Conservation (phyloP, 2,329 filamentous ascomycete species). For the Penicillium sp. region DNA sequence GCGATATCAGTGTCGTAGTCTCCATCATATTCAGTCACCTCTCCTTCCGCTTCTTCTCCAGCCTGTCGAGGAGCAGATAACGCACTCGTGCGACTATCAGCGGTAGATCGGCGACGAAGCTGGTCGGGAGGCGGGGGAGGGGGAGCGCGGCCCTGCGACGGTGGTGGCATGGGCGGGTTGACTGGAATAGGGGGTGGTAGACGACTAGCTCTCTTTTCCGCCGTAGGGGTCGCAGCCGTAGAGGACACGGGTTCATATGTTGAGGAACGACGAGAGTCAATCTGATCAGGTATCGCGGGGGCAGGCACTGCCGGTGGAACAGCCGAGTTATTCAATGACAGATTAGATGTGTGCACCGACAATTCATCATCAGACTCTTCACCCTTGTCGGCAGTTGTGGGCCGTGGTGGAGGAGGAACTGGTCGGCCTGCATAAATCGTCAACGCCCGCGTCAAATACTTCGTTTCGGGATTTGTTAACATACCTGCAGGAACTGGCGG, state of each 20-base stretch:
- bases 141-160: slow-evolving; percentile 52
- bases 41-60: slow-evolving; percentile 60
- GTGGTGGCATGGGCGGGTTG: slow-evolving; percentile 32
- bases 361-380: slow-evolving; percentile 86
- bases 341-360: slow-evolving; percentile 46
- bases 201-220: slow-evolving; percentile 39
- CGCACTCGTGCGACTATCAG: slow-evolving; percentile 41
- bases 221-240: slow-evolving; percentile 24
- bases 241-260: slow-evolving; percentile 39
- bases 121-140: slow-evolving; percentile 53
- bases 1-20: slow-evolving; percentile 98
- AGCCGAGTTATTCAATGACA: slow-evolving; percentile 35
- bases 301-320: slow-evolving; percentile 43
- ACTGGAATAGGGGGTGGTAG: slow-evolving; percentile 35
- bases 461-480: slow-evolving; percentile 25
- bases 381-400: slow-evolving; percentile 62
- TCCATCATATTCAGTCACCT: slow-evolving; percentile 88
- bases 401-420: slow-evolving; percentile 46
- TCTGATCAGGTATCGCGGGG: slow-evolving; percentile 35
- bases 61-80: slow-evolving; percentile 40
- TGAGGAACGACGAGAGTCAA: slow-evolving; percentile 33
- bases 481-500: slow-evolving; percentile 47
- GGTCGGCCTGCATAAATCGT: slow-evolving; percentile 52
- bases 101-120: slow-evolving; percentile 51
- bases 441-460: slow-evolving; percentile 5